Evolutionary conservation across 1,284 basidiomycete species (phyloP), one percentile per base, ranked within the genome.

Genomic region (Fomitopsis palustris): DNA sequence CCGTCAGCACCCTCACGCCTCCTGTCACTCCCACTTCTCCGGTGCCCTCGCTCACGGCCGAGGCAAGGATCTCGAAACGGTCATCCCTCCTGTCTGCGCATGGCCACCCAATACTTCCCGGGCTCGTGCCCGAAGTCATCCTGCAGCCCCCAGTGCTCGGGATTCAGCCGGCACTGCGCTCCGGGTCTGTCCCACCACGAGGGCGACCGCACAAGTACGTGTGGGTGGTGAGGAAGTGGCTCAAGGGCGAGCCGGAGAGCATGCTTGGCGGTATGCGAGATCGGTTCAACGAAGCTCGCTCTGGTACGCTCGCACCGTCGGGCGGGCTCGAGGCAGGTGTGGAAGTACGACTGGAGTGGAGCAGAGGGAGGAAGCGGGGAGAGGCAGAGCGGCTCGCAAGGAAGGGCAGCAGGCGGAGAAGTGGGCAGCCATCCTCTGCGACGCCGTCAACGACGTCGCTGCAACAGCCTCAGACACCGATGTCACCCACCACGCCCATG

Each of bases 141-240:
- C 64, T 86, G 23, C 81, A 85, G 43, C 81, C 84, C 0, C 78
- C 85, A 1, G 75, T 89, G 4, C 78, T 91, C 4, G 88, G 88
- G 14, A 81, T 89, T 54, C 82, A 89, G 63, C 79, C 88, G 1
- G 77, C 78, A 0, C 75, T 82, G 17, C 76, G 74, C 57, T 75
- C 81, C 16, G 69, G 76, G 4, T 65, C 69, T 8, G 68, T 69
- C 57, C 77, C 79, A 16, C 77, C 78, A 29, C 70, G 65, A 4
- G 77, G 77, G 2, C 77, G 86, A 16, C 76, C 87, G 65, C 72
- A 76, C 74, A 82, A 85, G 66, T 95, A 96, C 67, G 84, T 91
- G 3, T 96, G 93, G 92, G 81, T 90, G 4, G 85, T 95, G 19
- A 79, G 86, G 57, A 81, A 78, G 61, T 96, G 94, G 93, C 76